Evolutionary conservation across 257 asterid genomes (phyloP).

Genomic region (Ligustrum vulgare): DNA sequence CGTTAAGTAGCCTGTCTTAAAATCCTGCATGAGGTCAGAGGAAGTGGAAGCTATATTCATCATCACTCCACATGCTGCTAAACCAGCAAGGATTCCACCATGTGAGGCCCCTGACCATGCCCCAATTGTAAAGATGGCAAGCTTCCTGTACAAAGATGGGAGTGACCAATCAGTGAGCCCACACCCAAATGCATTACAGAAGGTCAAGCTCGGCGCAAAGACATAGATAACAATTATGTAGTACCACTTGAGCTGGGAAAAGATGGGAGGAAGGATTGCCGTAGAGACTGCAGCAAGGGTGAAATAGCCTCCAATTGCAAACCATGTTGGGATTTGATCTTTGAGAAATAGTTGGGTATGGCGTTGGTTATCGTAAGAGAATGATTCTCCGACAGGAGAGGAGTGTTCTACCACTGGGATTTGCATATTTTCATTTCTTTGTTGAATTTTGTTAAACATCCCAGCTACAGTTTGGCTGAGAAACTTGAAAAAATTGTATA

Average conservation of each 20-base stretch:
- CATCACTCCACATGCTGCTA: constrained; percentile 69
- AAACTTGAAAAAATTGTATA: constrained; percentile 68
- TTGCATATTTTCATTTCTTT: constrained; percentile 23
- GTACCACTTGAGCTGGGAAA: constrained; percentile 61
- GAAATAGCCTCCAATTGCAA: constrained; percentile 47
- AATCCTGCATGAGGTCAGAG: constrained; percentile 64
- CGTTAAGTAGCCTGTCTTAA: constrained; percentile 66
- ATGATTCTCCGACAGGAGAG: constrained; percentile 19
- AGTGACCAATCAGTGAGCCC: constrained; percentile 80
- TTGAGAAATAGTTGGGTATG: constrained; percentile 53
- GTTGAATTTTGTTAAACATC: constrained; percentile 31
- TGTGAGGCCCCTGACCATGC: constrained; percentile 60
- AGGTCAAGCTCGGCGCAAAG: constrained; percentile 57
- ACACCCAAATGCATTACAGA: constrained; percentile 64
- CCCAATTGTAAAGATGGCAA: constrained; percentile 62
- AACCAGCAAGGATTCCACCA: constrained; percentile 63
- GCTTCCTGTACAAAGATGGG: constrained; percentile 60
- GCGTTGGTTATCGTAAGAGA: constrained; percentile 42
- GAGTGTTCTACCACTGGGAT: constrained; percentile 33
- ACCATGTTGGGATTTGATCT: constrained; percentile 55
- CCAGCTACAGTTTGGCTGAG: constrained; percentile 42
- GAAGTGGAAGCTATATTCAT: constrained; percentile 68
- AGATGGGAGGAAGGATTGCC: constrained; percentile 53
- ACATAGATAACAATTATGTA: constrained; percentile 44
- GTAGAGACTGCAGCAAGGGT: constrained; percentile 46